Base-by-base conservation (phyloP, 176 grass and related monocot genomes). In the Hordeum marinum region DNA sequence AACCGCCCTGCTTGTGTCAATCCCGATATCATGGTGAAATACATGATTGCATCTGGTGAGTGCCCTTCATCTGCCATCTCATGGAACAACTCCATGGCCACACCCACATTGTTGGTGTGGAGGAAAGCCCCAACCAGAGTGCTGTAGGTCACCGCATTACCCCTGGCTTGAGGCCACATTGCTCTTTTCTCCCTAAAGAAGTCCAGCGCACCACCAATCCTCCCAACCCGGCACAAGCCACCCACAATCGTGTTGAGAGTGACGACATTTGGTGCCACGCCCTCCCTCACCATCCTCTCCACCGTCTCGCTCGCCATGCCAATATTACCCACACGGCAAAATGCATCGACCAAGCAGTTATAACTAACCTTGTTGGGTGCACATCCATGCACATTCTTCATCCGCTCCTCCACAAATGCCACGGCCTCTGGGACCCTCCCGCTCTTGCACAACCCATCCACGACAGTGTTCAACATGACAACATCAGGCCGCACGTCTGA, bases 21-120 rank as follows among this genome's bases (percentile, higher is more conserved):
- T 40, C 93, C 91, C 10, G 86, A 99, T 84, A 99, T 92, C 77
- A 96, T 83, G 48, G 93, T 92, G 64, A 92, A 91, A 83, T 94
- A 92, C 50, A 79, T 77, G 24, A 91, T n/a, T 8, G 87, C 77
- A 82, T 99, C 91, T 32, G 91, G 90, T 23, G 42, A 79, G 78
- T 94, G 75, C 42, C 93, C 86, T 60, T 98, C 73, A 7, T 72
- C 77, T 6, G 62, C 63, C 93, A 96, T 94, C 75, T 95, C 86
- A 36, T 89, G 68, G 31, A 90, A 92, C 76, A 95, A 88, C 65
- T 92, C 83, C 96, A 82, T 92, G 50, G 93, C 93, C 65, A 58
- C 45, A 8, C 23, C 75, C 34, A 93, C 76, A 43, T 97, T 96
- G 41, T 95, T 89, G n/a, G 75, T 84, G 26, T 94, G 93, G 36